Evolutionary conservation across 805 yeast species (phyloP).

Genomic region (Teunomyces panamensis): DNA sequence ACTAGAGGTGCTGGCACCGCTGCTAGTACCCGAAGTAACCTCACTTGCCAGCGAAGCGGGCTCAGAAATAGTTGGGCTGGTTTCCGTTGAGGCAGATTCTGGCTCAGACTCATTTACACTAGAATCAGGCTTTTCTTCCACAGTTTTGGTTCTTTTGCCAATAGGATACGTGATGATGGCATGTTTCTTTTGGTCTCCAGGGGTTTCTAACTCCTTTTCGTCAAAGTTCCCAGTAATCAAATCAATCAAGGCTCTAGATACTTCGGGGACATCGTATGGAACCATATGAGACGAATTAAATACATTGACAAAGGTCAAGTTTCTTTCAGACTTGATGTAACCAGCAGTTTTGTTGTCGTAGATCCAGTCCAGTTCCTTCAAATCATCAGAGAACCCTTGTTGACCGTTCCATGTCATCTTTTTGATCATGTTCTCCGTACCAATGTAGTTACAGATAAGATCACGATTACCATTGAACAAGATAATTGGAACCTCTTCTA

Average conservation of each 20-base stretch:
- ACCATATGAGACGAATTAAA: conserved; percentile 90
- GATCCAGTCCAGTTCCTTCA: conserved; percentile 36
- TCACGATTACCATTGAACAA: conserved; percentile 88
- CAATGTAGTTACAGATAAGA: conserved; percentile 79
- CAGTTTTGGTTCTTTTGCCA: conserved; percentile 17
- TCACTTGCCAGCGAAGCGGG: neutral
- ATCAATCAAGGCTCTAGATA: conserved; percentile 70
- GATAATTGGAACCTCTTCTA: conserved; percentile 58
- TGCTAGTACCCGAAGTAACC: neutral
- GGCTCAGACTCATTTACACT: neutral
- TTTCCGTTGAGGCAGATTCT: neutral
- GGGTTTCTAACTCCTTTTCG: conserved; percentile 13
- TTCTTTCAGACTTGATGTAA: conserved; percentile 50
- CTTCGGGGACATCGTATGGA: conserved; percentile 74
- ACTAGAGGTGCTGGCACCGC: neutral
- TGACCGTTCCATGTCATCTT: conserved; percentile 60
- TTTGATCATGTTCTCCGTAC: conserved; percentile 65
- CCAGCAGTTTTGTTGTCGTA: conserved; percentile 41
- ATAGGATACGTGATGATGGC: conserved; percentile 29
- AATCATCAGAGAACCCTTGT: conserved; percentile 47
- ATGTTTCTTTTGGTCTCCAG: conserved; percentile 13
- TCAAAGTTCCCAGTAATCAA: conserved; percentile 34
- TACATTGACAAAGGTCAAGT: conserved; percentile 72
- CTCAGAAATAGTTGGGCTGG: neutral
- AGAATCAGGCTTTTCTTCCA: neutral